Conservation (phyloP, 148 eudicot genomes). For the Mesembryanthemum crystallinum region DNA sequence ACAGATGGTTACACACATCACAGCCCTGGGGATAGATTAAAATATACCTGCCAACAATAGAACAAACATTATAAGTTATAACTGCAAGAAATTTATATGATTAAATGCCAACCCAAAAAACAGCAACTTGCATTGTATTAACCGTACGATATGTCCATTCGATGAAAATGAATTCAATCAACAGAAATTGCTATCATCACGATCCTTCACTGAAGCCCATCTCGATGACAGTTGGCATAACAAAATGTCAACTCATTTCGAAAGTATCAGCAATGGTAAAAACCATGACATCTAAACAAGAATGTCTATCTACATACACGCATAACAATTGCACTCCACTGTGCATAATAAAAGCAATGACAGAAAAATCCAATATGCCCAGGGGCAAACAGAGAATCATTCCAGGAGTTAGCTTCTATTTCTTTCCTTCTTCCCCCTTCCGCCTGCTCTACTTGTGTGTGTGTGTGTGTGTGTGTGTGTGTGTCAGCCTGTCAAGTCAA, state of each 20-base stretch:
- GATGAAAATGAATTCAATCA: neutral
- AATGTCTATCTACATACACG: neutral
- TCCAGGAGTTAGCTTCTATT: neutral
- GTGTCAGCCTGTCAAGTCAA: neutral
- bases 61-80: neutral
- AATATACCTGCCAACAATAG: constrained; percentile 67
- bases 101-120: neutral
- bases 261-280: neutral
- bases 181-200: neutral
- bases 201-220: constrained; percentile 7
- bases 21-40: constrained; percentile 95
- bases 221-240: neutral
- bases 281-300: neutral
- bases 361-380: neutral
- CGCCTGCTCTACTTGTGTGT: too few species aligned
- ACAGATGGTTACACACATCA: constrained; percentile 94
- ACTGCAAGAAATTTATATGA: neutral
- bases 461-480: neutral
- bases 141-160: neutral
- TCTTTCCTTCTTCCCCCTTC: neutral
- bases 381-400: neutral
- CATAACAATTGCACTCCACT: neutral
- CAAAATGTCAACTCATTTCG: neutral
- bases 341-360: neutral
- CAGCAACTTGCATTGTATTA: constrained; percentile 7